Conservation (phyloP, 2,329 filamentous ascomycete genomes). For the Ceratocystis albifundus region DNA sequence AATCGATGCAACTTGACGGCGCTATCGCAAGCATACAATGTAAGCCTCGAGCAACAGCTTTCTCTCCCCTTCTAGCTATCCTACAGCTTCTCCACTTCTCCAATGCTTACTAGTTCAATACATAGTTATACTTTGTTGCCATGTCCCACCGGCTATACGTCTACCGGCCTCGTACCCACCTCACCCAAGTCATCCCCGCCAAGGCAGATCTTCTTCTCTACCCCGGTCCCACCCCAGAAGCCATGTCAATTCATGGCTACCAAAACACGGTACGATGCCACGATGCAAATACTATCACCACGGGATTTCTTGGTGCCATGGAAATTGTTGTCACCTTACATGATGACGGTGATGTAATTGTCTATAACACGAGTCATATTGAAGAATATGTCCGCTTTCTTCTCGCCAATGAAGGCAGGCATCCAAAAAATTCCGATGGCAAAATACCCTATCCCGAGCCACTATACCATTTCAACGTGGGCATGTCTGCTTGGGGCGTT, state of each 20-base stretch:
- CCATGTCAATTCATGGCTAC: conserved; percentile 38
- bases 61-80: background rate
- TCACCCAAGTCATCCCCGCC: conserved; percentile 38
- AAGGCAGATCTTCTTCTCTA: conserved; percentile 41
- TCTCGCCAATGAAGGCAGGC: conserved; percentile 24
- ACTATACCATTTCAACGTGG: conserved; percentile 49
- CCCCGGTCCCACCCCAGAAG: conserved; percentile 34
- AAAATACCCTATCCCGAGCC: conserved; percentile 28
- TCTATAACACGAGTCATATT: conserved; percentile 52
- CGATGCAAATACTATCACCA: conserved; percentile 55
- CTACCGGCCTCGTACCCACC: conserved; percentile 40
- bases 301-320: conserved; percentile 55
- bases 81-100: background rate
- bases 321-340: conserved; percentile 58
- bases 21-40: conserved; percentile 47
- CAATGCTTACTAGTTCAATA: background rate
- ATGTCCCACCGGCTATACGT: conserved; percentile 47
- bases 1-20: conserved; percentile 47
- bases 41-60: conserved; percentile 28
- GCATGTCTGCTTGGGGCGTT: conserved; percentile 16
- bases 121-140: conserved; percentile 49
- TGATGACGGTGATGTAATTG: conserved; percentile 65
- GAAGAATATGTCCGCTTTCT: conserved; percentile 33
- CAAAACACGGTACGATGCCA: conserved; percentile 45
- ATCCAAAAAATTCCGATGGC: background rate